These are phyloP conservation scores for Centaurea solstitialis DNA, from an alignment of 129 eudicot species.

Conservation along the genomic window DNA sequence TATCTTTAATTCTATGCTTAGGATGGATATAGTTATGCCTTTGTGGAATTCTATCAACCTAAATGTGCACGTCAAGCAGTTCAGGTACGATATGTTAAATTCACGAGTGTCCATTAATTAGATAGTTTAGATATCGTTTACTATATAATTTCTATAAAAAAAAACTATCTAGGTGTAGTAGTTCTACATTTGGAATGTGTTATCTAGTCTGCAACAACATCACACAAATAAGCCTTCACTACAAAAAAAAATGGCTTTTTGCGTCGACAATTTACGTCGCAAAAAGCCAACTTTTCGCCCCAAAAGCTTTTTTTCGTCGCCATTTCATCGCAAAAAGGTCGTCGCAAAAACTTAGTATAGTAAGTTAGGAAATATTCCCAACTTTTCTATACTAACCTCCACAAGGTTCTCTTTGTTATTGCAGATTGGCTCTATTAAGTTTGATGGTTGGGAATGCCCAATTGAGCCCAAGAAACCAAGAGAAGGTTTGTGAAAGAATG, in stretches of 20 bases:
- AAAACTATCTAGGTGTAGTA: not conserved
- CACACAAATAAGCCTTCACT: too few relatives aligned
- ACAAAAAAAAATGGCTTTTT: too few relatives aligned
- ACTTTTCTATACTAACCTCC: not conserved
- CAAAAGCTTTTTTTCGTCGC: too few relatives aligned
- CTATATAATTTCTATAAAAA: not conserved
- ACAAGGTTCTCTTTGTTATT: not conserved
- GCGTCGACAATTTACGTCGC: too few relatives aligned
- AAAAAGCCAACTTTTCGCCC: too few relatives aligned
- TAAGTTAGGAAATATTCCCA: not conserved
- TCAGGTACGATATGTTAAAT: slow-evolving; percentile 14
- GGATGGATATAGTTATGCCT: slow-evolving; percentile 35
- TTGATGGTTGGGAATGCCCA: slow-evolving; percentile 4
- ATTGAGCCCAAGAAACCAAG: not conserved
- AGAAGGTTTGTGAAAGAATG: slow-evolving; percentile 13
- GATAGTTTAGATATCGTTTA: not conserved
- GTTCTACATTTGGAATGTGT: not conserved
- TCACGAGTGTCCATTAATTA: not conserved
- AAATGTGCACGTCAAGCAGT: slow-evolving; percentile 20
- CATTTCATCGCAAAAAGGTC: too few relatives aligned
- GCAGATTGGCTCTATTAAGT: slow-evolving; percentile 14
- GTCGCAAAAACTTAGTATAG: too few relatives aligned
- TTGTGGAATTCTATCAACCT: slow-evolving; percentile 14
- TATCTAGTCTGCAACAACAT: not conserved
- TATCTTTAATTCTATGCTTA: not conserved